Base-by-base conservation (phyloP, 2,329 filamentous ascomycete species). In the Colletotrichum spinosum region DNA sequence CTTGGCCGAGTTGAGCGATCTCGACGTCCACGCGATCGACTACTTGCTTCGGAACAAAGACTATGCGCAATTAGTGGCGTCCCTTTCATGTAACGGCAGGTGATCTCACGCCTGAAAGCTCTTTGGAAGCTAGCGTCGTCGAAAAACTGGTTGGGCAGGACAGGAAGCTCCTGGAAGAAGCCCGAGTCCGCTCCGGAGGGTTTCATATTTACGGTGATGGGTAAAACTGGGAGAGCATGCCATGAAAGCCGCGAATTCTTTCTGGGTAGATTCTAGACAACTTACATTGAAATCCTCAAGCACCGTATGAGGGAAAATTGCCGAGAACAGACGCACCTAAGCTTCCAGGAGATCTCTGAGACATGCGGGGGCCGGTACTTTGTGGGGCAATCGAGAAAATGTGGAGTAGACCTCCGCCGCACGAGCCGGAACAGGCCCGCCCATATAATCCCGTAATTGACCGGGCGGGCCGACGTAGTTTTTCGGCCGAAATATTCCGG, bases 151-250 rank as follows among this genome's bases (percentile, higher is more conserved):
- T 89, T 89, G 12, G 74, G 77, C 50, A 89, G 72, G 9, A 81
- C 77, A 2, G 83, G 84, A 4, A 81, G 76, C 44, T 80, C 74
- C 69, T 88, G 87, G 69, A 89, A 86, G 75, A 88, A 88, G 65
- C 87, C 86, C 8, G 72, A 78, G 67, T 83, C 79, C 11, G 81
- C 75, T 55, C 78, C 78, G 11, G 82, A 81, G 3, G 80, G 72
- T 61, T 83, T 75, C 82, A 84, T 83, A 15, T n/a, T 25, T 11
- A 11, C 15, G 38, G 46, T 37, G 35, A 15, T 41, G 7, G 15
- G 8, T 25, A 8, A 45, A 35, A 41, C 4, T 25, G 25, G 25
- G 25, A 25, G 25, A 25, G 25, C 25, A 25, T 25, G 25, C 25
- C 25, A 25, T 25, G 25, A 25, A 25, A 25, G 25, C 25, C 25